These are phyloP conservation scores for Sungouiozyma ichnusensis DNA, from an alignment of 805 yeast species.

Conservation along the genomic window DNA sequence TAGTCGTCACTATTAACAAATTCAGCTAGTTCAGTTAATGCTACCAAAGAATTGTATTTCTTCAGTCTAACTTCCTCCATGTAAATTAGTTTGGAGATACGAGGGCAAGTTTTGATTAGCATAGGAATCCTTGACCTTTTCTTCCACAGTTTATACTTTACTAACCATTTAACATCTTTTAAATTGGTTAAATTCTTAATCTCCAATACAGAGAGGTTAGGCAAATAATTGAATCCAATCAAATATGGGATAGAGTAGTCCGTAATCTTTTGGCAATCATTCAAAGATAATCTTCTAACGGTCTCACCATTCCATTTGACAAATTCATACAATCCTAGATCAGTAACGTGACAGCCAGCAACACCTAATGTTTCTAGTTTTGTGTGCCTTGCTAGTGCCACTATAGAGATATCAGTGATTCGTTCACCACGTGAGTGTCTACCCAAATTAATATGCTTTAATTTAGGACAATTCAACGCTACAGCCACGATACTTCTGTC, in stretches of 20 bases:
- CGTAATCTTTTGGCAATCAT: constrained; percentile 54
- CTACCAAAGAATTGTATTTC: constrained; percentile 41
- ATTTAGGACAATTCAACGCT: constrained; percentile 46
- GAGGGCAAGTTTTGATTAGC: constrained; percentile 71
- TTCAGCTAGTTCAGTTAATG: constrained; percentile 50
- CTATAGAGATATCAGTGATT: constrained; percentile 61
- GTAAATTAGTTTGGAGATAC: constrained; percentile 46
- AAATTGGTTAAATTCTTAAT: constrained; percentile 51
- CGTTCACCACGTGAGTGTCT: constrained; percentile 58
- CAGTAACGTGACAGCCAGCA: constrained; percentile 80
- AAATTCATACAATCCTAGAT: constrained; percentile 70
- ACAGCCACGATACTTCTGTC: constrained; percentile 68
- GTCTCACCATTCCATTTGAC: constrained; percentile 41
- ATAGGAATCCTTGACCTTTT: constrained; percentile 38
- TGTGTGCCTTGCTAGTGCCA: constrained; percentile 47
- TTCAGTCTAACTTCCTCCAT: constrained; percentile 52
- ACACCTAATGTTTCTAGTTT: constrained; percentile 63
- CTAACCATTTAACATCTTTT: constrained; percentile 50
- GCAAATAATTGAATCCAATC: constrained; percentile 36
- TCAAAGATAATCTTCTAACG: constrained; percentile 60
- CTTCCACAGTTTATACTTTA: constrained; percentile 53
- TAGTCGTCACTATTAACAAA: constrained; percentile 50
- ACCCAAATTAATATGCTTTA: constrained; percentile 65
- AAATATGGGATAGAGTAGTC: constrained; percentile 48
- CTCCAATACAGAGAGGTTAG: constrained; percentile 62